Conservation (phyloP, 2,329 filamentous ascomycete species). For the Verticillium longisporum region DNA sequence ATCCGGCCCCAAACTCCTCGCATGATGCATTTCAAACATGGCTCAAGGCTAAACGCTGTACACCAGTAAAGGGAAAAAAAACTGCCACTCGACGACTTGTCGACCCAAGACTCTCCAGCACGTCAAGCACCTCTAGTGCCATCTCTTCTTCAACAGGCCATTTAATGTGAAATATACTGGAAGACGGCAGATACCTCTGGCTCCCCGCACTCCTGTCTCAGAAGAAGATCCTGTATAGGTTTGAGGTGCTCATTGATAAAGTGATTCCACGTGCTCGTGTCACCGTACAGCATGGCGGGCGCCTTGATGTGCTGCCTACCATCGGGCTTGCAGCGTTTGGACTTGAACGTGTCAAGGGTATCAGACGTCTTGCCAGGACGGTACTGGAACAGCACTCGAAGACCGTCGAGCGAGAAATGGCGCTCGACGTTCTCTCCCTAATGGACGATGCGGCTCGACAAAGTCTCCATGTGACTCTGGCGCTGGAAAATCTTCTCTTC, state of each 20-base stretch:
- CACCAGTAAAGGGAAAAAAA: too few species aligned
- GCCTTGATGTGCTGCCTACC: slow-evolving; percentile 85
- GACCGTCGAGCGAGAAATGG: slow-evolving; percentile 86
- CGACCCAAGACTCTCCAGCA: too few species aligned
- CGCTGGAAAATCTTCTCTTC: slow-evolving; percentile 99
- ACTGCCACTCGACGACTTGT: too few species aligned
- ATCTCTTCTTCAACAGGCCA: neutral
- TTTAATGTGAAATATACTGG: slow-evolving; percentile 89
- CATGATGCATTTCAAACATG: neutral
- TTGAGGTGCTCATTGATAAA: slow-evolving; percentile 76
- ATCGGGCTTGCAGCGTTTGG: slow-evolving; percentile 85
- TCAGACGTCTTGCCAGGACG: slow-evolving; percentile 78
- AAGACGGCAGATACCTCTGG: slow-evolving; percentile 88
- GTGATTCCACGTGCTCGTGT: slow-evolving; percentile 99
- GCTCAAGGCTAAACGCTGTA: neutral
- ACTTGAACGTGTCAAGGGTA: slow-evolving; percentile 98
- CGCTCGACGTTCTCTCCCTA: slow-evolving; percentile 94
- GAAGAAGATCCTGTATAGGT: slow-evolving; percentile 81
- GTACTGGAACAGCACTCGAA: slow-evolving; percentile 93
- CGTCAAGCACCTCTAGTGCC: too few species aligned
- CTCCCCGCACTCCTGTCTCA: slow-evolving; percentile 78
- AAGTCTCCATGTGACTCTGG: slow-evolving; percentile 94
- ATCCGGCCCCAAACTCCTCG: neutral
- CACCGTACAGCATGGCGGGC: slow-evolving; percentile 91
- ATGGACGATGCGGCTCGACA: slow-evolving; percentile 95